Conservation (phyloP, 306 rosid genomes). For the Phaseolus lunatus region DNA sequence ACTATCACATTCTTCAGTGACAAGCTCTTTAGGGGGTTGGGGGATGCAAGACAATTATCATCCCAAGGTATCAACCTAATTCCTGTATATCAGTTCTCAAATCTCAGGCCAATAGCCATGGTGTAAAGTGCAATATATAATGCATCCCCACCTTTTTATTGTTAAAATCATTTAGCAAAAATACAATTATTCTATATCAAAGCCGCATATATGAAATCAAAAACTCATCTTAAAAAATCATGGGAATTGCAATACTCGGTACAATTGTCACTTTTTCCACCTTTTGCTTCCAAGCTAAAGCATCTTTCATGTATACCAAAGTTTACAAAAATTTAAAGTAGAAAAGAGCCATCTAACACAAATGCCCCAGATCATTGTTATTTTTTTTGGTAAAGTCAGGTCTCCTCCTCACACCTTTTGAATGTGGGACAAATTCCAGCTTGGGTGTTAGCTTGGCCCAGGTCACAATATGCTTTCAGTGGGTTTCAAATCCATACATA, state of each 20-base stretch:
- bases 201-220: background rate
- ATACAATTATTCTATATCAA: background rate
- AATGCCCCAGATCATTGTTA: background rate
- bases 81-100: conserved; percentile 1
- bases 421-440: no score
- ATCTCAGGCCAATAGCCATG: conserved; percentile 15
- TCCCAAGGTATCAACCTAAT: background rate
- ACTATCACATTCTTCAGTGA: background rate
- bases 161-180: background rate
- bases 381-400: no score
- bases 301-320: background rate
- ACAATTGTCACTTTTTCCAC: background rate
- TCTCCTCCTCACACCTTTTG: no score
- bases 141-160: background rate
- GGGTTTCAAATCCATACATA: background rate
- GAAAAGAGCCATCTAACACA: background rate
- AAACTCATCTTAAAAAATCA: background rate
- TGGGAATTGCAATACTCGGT: background rate
- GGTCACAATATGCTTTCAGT: background rate
- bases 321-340: background rate
- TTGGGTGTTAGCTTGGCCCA: background rate
- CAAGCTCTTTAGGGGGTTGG: background rate
- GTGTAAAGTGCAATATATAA: background rate
- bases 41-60: conserved; percentile 2
- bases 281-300: background rate